Conservation (phyloP, 2,329 filamentous ascomycete species). For the Trichoderma hamatum region DNA sequence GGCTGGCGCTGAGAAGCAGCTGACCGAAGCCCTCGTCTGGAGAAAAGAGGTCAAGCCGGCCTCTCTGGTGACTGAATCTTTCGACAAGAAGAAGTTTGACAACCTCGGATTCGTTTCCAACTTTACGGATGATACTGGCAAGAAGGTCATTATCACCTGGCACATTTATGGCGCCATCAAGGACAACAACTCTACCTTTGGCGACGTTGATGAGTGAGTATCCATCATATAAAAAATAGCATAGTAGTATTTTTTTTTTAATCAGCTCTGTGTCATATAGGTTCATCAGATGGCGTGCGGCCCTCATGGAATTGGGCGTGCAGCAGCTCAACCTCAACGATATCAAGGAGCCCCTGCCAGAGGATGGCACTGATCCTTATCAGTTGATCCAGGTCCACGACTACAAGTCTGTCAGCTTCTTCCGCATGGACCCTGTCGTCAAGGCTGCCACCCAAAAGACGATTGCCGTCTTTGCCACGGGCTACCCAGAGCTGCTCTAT, state of each 20-base stretch:
- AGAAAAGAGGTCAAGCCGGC: slow-evolving; percentile 74
- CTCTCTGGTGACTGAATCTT: slow-evolving; percentile 65
- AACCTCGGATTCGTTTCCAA: slow-evolving; percentile 79
- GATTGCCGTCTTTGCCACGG: slow-evolving; percentile 76
- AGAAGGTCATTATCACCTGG: slow-evolving; percentile 76
- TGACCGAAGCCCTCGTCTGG: slow-evolving; percentile 80
- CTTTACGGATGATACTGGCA: slow-evolving; percentile 60
- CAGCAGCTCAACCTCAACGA: slow-evolving; percentile 70
- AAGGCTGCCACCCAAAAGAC: slow-evolving; percentile 78
- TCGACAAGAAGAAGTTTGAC: slow-evolving; percentile 70
- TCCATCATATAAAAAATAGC: neutral
- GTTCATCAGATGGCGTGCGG: slow-evolving; percentile 87
- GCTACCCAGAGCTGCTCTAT: slow-evolving; percentile 82
- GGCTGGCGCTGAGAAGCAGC: slow-evolving; percentile 73
- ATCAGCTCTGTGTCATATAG: slow-evolving; percentile 48
- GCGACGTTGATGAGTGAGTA: slow-evolving; percentile 75
- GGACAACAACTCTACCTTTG: slow-evolving; percentile 81
- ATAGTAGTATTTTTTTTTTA: neutral
- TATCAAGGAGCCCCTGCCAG: slow-evolving; percentile 71
- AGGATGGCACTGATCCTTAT: slow-evolving; percentile 78
- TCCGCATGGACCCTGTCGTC: slow-evolving; percentile 76
- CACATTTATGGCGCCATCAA: slow-evolving; percentile 92
- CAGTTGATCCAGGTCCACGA: slow-evolving; percentile 93
- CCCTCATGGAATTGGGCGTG: slow-evolving; percentile 85
- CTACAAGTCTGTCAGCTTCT: slow-evolving; percentile 84